Conservation (phyloP, 306 rosid species). For the Hippophae tibetana region DNA sequence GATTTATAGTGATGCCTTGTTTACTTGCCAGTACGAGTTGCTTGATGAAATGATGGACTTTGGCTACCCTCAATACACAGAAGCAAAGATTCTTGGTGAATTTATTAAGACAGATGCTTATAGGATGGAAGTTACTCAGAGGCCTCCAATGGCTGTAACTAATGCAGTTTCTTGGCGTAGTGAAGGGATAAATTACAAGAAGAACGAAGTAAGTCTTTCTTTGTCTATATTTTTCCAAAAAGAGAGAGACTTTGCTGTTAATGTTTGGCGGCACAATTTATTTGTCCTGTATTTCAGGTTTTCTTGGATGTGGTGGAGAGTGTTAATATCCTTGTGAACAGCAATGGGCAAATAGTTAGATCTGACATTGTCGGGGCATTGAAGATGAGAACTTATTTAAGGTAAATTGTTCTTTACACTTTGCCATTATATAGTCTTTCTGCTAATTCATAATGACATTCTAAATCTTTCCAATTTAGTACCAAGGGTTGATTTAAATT, state of each 20-base stretch:
- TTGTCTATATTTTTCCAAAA: background rate
- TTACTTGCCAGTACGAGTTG: slow-evolving; percentile 62
- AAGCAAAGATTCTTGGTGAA: slow-evolving; percentile 91
- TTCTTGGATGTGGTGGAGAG: slow-evolving; percentile 99
- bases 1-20: slow-evolving; percentile 8
- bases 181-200: slow-evolving; percentile 92
- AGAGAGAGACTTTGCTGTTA: background rate
- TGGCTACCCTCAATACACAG: slow-evolving; percentile 94
- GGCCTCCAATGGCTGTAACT: slow-evolving; percentile 99
- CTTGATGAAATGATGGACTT: slow-evolving; percentile 99
- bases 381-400: slow-evolving; percentile 97
- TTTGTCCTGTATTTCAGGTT: slow-evolving; percentile 43
- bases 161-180: slow-evolving; percentile 99
- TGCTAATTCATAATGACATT: background rate
- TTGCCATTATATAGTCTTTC: background rate
- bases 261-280: slow-evolving; percentile 15
- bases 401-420: slow-evolving; percentile 35
- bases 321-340: slow-evolving; percentile 95
- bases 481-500: no score
- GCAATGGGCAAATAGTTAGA: slow-evolving; percentile 95
- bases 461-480: background rate
- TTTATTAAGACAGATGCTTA: slow-evolving; percentile 99
- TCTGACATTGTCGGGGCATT: slow-evolving; percentile 97
- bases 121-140: slow-evolving; percentile 91
- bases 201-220: slow-evolving; percentile 66